phyloP scores from a whole-genome alignment of 257 asterid species.

The Lycium barbarum region DNA sequence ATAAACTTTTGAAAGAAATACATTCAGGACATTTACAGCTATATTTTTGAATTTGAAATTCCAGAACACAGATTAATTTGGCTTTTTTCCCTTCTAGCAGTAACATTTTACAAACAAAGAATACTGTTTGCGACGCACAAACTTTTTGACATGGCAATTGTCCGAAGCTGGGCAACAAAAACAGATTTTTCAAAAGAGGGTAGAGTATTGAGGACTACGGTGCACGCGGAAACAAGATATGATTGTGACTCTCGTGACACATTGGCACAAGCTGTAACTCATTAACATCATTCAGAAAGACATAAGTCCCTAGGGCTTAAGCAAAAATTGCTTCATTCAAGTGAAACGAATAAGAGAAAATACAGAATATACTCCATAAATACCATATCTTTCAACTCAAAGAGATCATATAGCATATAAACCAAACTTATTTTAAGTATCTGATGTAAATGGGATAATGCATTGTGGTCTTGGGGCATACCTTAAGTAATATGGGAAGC shows the following conservation, averaged over 20 bases:
- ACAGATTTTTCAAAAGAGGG: not conserved
- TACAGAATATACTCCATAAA: slow-evolving; percentile 11
- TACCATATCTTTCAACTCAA: slow-evolving; percentile 14
- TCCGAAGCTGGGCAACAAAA: not conserved
- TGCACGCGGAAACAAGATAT: slow-evolving; percentile 2
- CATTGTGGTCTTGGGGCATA: slow-evolving; percentile 31
- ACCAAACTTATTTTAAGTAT: not conserved
- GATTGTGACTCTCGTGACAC: not conserved
- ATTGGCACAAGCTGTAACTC: slow-evolving; percentile 8
- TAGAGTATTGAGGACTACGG: slow-evolving; percentile 3
- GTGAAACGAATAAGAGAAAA: not conserved
- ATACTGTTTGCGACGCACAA: not conserved
- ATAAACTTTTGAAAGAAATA: slow-evolving; percentile 9
- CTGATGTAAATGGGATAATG: not conserved
- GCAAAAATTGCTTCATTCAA: slow-evolving; percentile 20
- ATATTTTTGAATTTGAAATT: not conserved
- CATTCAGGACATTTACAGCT: not conserved
- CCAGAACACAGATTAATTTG: not conserved
- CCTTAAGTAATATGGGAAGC: slow-evolving; percentile 91
- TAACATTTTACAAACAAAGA: not conserved
- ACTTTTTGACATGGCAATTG: slow-evolving; percentile 4
- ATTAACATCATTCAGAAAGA: not conserved
- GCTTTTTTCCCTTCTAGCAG: not conserved
- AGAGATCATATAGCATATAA: not conserved
- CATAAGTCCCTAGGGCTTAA: slow-evolving; percentile 8